Evolutionary conservation across 371 early-diverging fungal genomes (phyloP), one percentile per base, ranked within the genome.

Genomic region (Neoconidiobolus thromboides): DNA sequence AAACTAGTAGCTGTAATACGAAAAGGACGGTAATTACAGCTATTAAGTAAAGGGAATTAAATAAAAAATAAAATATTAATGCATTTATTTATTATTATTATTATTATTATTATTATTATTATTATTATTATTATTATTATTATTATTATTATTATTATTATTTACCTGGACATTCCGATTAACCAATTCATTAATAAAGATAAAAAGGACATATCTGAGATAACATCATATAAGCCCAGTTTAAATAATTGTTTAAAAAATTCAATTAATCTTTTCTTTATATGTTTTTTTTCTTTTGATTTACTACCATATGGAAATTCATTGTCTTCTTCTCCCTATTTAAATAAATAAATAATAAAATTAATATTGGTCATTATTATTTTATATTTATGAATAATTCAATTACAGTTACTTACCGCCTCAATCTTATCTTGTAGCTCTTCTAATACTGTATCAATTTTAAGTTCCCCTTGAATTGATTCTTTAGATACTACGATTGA

Each of bases 1-100:
- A 81, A 69, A 1, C 80, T 64, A 0, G 93, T 85, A 2, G 93
- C 80, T 1, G 88, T 89, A 64, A 94, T 93, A 7, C 96, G 80
- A 69, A 96, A 88, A 7, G 93, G 89, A 14, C 93, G 79, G 67
- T 86, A 89, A 0, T 78, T 60, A 0, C 89, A 86, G 50, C 82
- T 79, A 38, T 66, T 59, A 64, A 43, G 0, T 4, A 47, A 26
- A 2, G 39, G 40, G 43, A 49, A 55, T 15, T 26, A 26, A 26
- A 26, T 26, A 26, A 26, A 26, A 26, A 26, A 58, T 14, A 48
- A 2, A 40, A 36, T 12, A 15, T 38, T 40, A 36, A n/a, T 48
- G 7, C 3, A 36, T 9, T 14, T 41, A 44, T 53, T 39, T 15
- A 9, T 36, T n/a, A 51, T 3, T 9, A 36, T 53, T 2, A 41